Evolutionary conservation across 306 rosid species (phyloP), one percentile per base, ranked within the genome.

Genomic region (Glycine latifolia): DNA sequence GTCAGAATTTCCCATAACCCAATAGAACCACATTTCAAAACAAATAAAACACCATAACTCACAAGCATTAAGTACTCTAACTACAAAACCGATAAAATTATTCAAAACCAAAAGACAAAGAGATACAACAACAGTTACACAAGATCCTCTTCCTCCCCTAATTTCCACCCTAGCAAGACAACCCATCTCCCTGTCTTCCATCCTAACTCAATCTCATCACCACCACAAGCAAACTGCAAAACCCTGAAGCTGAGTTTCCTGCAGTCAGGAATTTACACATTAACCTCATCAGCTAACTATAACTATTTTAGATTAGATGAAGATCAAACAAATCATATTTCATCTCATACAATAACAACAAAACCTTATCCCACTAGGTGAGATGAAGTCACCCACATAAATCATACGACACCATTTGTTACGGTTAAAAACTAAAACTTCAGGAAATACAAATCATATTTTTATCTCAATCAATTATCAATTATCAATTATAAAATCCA

Each of bases 111-210:
- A 50, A 20, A 43, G 11, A 66, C 49, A 41, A 66, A 73, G 68
- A 33, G 73, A 49, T 10, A 37, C 72, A 62, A 8, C n/a, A 39
- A 48, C 49, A 73, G 67, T 67, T 66, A 73, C 68, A 72, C 10
- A 61, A 61, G 54, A 68, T 52, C 69, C 69, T 66, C 52, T 46
- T 66, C 59, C 8, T 17, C 75, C 79, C 73, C 73, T 6, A 62
- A 60, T 75, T 58, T 75, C 74, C 10, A 69, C 77, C 56, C 81
- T 61, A 78, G 44, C 72, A 74, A 16, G 75, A 59, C 75, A 54
- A 67, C 73, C 44, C 58, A 43, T 55, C 72, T 47, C 65, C 47
- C 79, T 62, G 16, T 54, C 78, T 37, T 75, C 84, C 56, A 52
- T 70, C 56, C 71, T 12, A 20, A 71, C 12, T 61, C 61, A 78